Conservation (phyloP, 192 early-diverging fungal genomes). For the Backusella mclennaniae region DNA sequence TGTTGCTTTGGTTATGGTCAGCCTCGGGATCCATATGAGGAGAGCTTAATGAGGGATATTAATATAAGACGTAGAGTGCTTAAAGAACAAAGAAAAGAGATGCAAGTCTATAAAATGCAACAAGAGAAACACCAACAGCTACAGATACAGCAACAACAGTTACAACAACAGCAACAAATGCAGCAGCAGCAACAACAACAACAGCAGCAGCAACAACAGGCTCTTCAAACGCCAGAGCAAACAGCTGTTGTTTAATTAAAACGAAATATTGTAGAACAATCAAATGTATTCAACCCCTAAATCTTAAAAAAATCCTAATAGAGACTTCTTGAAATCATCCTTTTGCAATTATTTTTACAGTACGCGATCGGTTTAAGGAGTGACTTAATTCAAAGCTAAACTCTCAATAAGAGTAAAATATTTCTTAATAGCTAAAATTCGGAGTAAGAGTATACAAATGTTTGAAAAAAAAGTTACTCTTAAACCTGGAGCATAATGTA, state of each 20-base stretch:
- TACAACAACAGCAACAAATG: background rate
- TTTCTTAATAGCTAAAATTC: no score
- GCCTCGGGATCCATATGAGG: background rate
- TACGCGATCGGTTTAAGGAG: background rate
- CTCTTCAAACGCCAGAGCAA: background rate
- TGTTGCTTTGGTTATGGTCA: background rate
- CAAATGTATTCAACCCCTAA: background rate
- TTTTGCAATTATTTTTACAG: background rate
- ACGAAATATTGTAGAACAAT: background rate
- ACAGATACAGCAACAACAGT: background rate
- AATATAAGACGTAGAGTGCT: background rate
- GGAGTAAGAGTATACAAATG: no score
- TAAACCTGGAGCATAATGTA: no score
- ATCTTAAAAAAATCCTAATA: background rate
- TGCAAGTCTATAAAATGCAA: background rate
- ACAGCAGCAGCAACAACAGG: background rate
- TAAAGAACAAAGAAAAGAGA: constrained; percentile 3
- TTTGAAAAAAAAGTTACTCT: no score
- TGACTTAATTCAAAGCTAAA: background rate
- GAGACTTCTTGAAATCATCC: background rate
- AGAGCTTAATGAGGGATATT: background rate
- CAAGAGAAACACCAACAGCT: background rate
- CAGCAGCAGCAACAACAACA: background rate
- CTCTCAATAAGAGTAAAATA: no score
- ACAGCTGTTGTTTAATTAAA: background rate